Conservation (phyloP, 148 eudicot species). For the Fagopyrum homotropicum region DNA sequence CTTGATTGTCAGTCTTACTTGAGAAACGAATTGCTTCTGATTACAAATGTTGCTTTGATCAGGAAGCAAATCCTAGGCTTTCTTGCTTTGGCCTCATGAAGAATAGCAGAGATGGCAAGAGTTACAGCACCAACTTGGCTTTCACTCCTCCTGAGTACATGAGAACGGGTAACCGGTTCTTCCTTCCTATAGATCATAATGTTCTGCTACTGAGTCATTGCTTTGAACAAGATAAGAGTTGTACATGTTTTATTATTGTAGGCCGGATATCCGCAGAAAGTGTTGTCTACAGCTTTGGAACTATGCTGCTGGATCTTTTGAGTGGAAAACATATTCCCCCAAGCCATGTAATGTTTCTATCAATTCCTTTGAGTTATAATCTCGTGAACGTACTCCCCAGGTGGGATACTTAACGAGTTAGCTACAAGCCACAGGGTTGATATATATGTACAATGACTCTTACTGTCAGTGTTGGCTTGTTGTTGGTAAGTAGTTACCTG, state of each 20-base stretch:
- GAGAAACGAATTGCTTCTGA: neutral
- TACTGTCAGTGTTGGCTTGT: no score
- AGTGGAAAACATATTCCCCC: constrained; percentile 81
- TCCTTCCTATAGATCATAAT: neutral
- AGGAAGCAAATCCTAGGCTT: constrained; percentile 67
- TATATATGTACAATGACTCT: no score
- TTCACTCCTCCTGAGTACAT: constrained; percentile 74
- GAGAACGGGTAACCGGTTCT: constrained; percentile 42
- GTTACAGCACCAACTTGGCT: constrained; percentile 73
- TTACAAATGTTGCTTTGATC: neutral
- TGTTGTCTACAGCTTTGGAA: constrained; percentile 70
- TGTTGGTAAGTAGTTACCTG: neutral
- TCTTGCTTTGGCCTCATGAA: constrained; percentile 78
- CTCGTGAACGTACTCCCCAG: no score
- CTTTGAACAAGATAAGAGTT: neutral
- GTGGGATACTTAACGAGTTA: no score
- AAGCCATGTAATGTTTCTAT: constrained; percentile 44
- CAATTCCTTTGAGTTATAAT: no score
- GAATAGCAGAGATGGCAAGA: constrained; percentile 74
- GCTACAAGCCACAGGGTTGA: no score
- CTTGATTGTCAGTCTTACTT: neutral
- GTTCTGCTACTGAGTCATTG: neutral
- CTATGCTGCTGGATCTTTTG: constrained; percentile 67
- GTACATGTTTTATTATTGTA: constrained; percentile 16
- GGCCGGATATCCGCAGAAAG: constrained; percentile 68